A percentile compares a stretch with the other conserved stretches of the same genome.
phyloP scores from a whole-genome alignment of 2,329 filamentous ascomycete genomes.

The Cladosporium sp. region DNA sequence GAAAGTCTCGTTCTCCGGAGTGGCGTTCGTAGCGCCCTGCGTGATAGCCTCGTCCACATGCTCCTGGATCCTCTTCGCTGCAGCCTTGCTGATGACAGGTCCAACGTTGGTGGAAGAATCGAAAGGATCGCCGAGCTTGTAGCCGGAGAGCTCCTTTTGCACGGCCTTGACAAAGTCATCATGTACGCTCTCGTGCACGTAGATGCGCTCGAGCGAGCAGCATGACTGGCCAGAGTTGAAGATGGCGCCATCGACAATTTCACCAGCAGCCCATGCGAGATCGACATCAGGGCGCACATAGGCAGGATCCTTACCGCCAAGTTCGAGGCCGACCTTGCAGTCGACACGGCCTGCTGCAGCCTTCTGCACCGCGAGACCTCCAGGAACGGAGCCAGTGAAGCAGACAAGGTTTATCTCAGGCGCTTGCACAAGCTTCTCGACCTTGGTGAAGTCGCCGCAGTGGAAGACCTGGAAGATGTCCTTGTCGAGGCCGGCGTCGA shows the following conservation, averaged over 20 bases:
- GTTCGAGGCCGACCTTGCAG: constrained; percentile 80
- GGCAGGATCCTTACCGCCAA: constrained; percentile 92
- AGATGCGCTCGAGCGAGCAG: constrained; percentile 87
- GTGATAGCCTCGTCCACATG: constrained; percentile 79
- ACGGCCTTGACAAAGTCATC: constrained; percentile 75
- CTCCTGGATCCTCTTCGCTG: constrained; percentile 68
- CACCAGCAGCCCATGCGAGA: constrained; percentile 82
- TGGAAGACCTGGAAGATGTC: constrained; percentile 92
- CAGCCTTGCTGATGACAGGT: constrained; percentile 78
- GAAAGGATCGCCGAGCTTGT: constrained; percentile 84
- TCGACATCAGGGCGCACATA: constrained; percentile 86
- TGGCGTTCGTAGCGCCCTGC: constrained; percentile 79
- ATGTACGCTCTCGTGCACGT: constrained; percentile 80
- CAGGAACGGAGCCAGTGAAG: constrained; percentile 90
- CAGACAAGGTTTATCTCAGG: constrained; percentile 76
- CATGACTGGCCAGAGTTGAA: constrained; percentile 99
- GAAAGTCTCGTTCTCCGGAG: constrained; percentile 77
- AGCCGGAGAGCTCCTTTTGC: constrained; percentile 71
- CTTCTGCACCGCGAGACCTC: constrained; percentile 78
- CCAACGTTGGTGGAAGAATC: constrained; percentile 77
- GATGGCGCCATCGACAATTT: constrained; percentile 91
- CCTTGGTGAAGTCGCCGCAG: constrained; percentile 69
- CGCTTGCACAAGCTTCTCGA: constrained; percentile 74
- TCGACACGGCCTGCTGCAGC: constrained; percentile 74
- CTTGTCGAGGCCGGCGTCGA: constrained; percentile 72